Base-by-base conservation (phyloP, 2,329 filamentous ascomycete species). In the Knufia petricola region DNA sequence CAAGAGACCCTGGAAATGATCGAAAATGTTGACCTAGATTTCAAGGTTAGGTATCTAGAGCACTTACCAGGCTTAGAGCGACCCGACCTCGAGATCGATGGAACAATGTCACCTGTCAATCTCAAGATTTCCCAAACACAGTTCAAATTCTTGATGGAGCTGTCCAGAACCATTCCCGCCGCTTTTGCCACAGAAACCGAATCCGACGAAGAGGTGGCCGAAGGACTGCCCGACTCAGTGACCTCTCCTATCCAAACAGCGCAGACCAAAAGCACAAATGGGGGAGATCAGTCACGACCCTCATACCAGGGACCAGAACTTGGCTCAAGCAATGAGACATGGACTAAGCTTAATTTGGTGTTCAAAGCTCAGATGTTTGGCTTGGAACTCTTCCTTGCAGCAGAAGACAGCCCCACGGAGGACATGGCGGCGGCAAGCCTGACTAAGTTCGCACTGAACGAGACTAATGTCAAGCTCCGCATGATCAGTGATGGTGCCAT, bases 1-100 rank as follows among this genome's bases (percentile, higher is more conserved):
- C 79, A 79, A 0, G 92, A 98, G 64, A 88, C 95, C 63, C 73
- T 98, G 6, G 87, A 98, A 63, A 84, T 99, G 71, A 95, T 99
- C 58, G 89, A 98, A 60, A 88, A 95, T 58, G 88, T 98, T 10
- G 92, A 98, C 63, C 72, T 99, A 20, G 86, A 85, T 41, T 95
- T 98, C 68, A 86, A 85, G 52, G 82, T 98, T 55, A 94, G 85
- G 2, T 90, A 95, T 65, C 79, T 89, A 1, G 90, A 96, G 62
- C 92, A 98, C 62, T 81, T 79, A 57, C 66, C 78, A 26, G 85
- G 84, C 12, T 73, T 77, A 46, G 82, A 92, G 60, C 78, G 90
- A 32, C 92, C 92, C 0, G 90, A 98, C 60, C 82, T 88, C 43
- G 90, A 96, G 66, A 82, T 98, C 17, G 83, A 92, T 63, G 89